Conservation (phyloP, 1,284 basidiomycete genomes). For the Ustilago curta region DNA sequence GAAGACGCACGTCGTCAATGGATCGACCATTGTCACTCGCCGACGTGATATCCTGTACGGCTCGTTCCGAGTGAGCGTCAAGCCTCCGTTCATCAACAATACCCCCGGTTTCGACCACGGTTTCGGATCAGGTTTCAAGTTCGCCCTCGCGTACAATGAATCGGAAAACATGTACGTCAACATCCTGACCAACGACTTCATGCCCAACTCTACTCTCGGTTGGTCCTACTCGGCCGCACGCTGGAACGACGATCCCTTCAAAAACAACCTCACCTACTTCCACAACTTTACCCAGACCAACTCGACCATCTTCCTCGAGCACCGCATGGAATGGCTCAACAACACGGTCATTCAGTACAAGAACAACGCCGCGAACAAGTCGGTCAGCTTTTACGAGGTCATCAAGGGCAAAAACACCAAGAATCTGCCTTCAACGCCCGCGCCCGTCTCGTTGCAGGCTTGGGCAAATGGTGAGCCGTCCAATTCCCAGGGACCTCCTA, state of each 20-base stretch:
- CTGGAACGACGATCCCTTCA: slow-evolving; percentile 44
- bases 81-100: slow-evolving; percentile 43
- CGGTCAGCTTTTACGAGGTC: slow-evolving; percentile 32
- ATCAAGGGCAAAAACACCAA: slow-evolving; percentile 34
- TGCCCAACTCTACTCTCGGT: slow-evolving; percentile 52
- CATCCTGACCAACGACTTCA: slow-evolving; percentile 44
- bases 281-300: slow-evolving; percentile 48
- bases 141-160: slow-evolving; percentile 45
- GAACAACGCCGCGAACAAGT: slow-evolving; percentile 46
- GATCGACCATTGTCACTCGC: slow-evolving; percentile 48
- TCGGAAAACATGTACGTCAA: slow-evolving; percentile 45
- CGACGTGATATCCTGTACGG: slow-evolving; percentile 62
- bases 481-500: slow-evolving; percentile 49
- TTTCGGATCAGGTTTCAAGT: slow-evolving; percentile 45
- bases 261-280: slow-evolving; percentile 42
- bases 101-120: slow-evolving; percentile 25
- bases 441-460: slow-evolving; percentile 49
- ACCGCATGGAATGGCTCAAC: slow-evolving; percentile 61
- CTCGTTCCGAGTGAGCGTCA: slow-evolving; percentile 52
- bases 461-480: slow-evolving; percentile 57
- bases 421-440: slow-evolving; percentile 53
- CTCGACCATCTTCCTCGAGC: slow-evolving; percentile 42
- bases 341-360: slow-evolving; percentile 44
- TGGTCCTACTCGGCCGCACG: slow-evolving; percentile 49
- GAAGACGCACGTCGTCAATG: slow-evolving; percentile 47